Base-by-base conservation (phyloP, 257 asterid genomes). In the Solanum pinnatisectum region DNA sequence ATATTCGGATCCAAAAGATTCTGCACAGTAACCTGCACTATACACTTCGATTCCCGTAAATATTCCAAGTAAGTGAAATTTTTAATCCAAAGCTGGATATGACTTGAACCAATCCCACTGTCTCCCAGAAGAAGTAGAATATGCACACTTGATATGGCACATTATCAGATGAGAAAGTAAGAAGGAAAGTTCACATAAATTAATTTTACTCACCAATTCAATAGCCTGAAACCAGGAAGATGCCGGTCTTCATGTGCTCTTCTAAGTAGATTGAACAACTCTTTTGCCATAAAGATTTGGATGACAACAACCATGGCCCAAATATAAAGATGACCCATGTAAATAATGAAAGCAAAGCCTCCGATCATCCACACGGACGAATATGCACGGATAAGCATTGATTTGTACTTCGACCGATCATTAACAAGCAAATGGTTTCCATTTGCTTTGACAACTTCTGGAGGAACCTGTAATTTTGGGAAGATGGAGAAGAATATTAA, bases 341-440 rank as follows among this genome's bases (percentile, higher is more conserved):
- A 97, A 59, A 96, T 93, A 74, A 91, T 90, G 56, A 94, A 92
- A 79, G 89, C 94, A 90, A 97, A 96, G 44, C 99, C 99, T 77
- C 95, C 98, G 83, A 97, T 96, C 99, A 97, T 97, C 99, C 99
- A 97, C 49, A 96, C 88, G 30, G 99, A 88, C 88, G 99, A 97
- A 90, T 94, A 91, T 46, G 95, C 89, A 39, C 99, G 98, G 85
- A 95, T 91, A 93, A 95, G 76, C 99, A 97, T 97, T 11, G 99
- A 97, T 92, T 93, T 96, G 94, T 97, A 97, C 93, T 97, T 97
- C 93, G 88, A 95, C 52, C 87, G 88, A 88, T 97, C 99, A 88
- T 97, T 90, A 87, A 94, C 94, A 88, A 97, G 99, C 89, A 97
- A 91, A 83, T 87, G 92, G 33, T 86, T 87, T 32, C 95, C 94